phyloP scores from a whole-genome alignment of 2,329 filamentous ascomycete species.

The Fusarium dimerum region DNA sequence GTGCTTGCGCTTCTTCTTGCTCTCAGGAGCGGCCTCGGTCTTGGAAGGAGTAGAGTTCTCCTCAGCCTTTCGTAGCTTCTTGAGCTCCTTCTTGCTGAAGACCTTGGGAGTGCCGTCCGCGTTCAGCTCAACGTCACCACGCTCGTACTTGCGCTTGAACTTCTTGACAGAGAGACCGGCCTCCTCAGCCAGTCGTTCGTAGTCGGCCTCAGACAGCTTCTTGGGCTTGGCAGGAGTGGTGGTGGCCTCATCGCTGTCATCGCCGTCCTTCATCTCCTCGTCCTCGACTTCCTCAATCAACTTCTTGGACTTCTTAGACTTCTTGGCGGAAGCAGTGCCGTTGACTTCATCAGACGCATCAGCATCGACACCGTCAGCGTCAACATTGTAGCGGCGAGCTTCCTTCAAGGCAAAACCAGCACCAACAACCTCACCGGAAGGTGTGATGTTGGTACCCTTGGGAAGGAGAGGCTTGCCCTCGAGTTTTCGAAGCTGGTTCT shows the following conservation, averaged over 20 bases:
- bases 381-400: slow-evolving; percentile 88
- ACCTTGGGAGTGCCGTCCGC: slow-evolving; percentile 66
- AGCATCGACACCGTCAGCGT: slow-evolving; percentile 78
- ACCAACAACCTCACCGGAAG: slow-evolving; percentile 64
- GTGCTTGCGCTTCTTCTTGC: slow-evolving; percentile 73
- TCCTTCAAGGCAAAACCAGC: slow-evolving; percentile 87
- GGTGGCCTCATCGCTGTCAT: slow-evolving; percentile 36
- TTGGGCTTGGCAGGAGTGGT: slow-evolving; percentile 37
- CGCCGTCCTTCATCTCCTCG: slow-evolving; percentile 47
- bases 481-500: slow-evolving; percentile 73
- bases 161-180: slow-evolving; percentile 72
- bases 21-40: slow-evolving; percentile 29
- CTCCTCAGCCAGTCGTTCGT: slow-evolving; percentile 61
- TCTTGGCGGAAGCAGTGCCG: slow-evolving; percentile 36
- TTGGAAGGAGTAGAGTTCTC: slow-evolving; percentile 48
- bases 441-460: slow-evolving; percentile 72
- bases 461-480: slow-evolving; percentile 89
- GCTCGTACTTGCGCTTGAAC: slow-evolving; percentile 77
- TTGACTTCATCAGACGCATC: slow-evolving; percentile 44
- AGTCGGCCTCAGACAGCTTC: slow-evolving; percentile 57
- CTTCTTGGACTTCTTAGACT: slow-evolving; percentile 44
- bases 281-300: slow-evolving; percentile 44
- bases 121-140: slow-evolving; percentile 70
- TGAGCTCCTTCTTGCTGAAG: slow-evolving; percentile 74
- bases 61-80: slow-evolving; percentile 68